phyloP scores from a whole-genome alignment of 345 rosid species.

The Populus euphratica region DNA sequence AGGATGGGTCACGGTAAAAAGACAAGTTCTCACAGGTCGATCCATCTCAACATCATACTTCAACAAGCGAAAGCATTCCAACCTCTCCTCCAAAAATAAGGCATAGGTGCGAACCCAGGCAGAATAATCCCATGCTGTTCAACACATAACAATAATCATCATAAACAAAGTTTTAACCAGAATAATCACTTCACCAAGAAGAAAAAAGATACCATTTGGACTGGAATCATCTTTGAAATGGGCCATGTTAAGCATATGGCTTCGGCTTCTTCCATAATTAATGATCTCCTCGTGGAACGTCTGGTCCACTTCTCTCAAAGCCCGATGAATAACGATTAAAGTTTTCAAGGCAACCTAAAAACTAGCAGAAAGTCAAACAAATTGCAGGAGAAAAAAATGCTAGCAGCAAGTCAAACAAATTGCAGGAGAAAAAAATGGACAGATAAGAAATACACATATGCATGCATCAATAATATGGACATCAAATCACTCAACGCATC shows the following conservation, averaged over 20 bases:
- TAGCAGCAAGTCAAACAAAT: slow-evolving; percentile 12
- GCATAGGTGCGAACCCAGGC: slow-evolving; percentile 94
- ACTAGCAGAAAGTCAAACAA: slow-evolving; percentile 13
- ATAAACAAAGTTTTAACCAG: slow-evolving; percentile 13
- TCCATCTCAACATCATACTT: slow-evolving; percentile 88
- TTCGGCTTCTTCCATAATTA: slow-evolving; percentile 87
- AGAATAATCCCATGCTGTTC: slow-evolving; percentile 91
- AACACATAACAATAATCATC: slow-evolving; percentile 19
- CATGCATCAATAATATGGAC: background rate
- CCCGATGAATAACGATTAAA: slow-evolving; percentile 85
- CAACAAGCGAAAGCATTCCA: slow-evolving; percentile 87
- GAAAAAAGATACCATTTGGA: slow-evolving; percentile 60
- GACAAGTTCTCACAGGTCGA: slow-evolving; percentile 55
- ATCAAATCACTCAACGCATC: background rate
- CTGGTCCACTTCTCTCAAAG: slow-evolving; percentile 96
- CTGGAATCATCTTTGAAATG: slow-evolving; percentile 98
- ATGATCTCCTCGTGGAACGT: slow-evolving; percentile 94
- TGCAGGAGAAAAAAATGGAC: background rate
- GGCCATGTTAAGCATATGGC: slow-evolving; percentile 93
- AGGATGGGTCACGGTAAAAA: slow-evolving; percentile 3
- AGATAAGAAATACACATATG: background rate
- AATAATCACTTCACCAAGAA: slow-evolving; percentile 3
- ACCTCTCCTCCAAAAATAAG: slow-evolving; percentile 85
- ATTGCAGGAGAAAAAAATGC: background rate
- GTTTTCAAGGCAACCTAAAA: slow-evolving; percentile 91